Evolutionary conservation across 2,329 filamentous ascomycete species (phyloP).

Genomic region (Zymoseptoria passerinii): DNA sequence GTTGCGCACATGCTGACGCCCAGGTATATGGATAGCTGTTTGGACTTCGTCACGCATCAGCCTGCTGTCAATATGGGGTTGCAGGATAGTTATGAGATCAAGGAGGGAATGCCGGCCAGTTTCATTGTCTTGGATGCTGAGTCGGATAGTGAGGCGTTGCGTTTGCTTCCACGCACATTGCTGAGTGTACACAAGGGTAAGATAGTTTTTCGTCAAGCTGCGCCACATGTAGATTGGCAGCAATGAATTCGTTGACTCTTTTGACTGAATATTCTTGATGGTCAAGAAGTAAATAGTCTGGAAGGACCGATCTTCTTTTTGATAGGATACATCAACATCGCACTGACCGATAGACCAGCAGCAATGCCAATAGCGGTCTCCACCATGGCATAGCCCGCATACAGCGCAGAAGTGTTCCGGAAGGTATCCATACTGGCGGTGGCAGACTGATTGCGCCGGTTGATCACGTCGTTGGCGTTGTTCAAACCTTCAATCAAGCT

Average conservation of each 20-base stretch:
- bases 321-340: neutral
- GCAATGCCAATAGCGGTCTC: neutral
- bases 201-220: neutral
- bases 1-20: too few species aligned
- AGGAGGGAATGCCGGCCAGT: too few species aligned
- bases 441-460: neutral
- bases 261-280: neutral
- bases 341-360: neutral
- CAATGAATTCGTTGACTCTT: neutral
- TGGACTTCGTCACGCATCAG: too few species aligned
- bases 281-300: neutral
- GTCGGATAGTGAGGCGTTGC: too few species aligned
- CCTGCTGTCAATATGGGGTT: too few species aligned
- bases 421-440: neutral
- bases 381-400: neutral
- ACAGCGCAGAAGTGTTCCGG: neutral
- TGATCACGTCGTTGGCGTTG: conserved; percentile 3
- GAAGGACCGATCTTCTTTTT: neutral
- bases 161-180: neutral
- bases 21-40: too few species aligned
- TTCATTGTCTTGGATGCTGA: too few species aligned
- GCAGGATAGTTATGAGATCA: too few species aligned
- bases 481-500: conserved; percentile 6
- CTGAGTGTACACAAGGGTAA: neutral
- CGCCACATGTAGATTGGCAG: neutral